Evolutionary conservation across 768 basidiomycete species (phyloP), one percentile per base, ranked within the genome.

Genomic region (Trametes elegans): DNA sequence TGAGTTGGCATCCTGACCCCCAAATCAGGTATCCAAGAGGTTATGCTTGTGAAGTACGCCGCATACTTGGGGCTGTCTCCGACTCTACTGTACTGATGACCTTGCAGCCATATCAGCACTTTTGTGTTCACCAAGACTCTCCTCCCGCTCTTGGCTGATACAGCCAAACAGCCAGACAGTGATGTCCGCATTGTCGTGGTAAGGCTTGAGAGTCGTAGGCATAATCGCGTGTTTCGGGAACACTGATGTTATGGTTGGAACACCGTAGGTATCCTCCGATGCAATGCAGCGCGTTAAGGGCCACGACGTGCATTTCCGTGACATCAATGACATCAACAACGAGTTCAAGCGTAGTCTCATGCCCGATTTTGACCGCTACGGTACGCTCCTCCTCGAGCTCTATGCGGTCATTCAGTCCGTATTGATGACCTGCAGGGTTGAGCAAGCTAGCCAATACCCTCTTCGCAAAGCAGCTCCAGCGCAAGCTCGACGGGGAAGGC

Each of bases 121-220:
- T 64, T 82, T 51, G 74, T 79, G 13, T 76, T 87, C 57, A 85
- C 82, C 8, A 67, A 73, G 19, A 73, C 76, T 3, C 73, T 87
- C 7, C 71, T 84, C 32, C 80, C 84, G 2, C 63, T 84, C 2
- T 62, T 87, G 42, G 70, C 68, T 35, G 66, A 71, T 48, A 86
- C 86, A 1, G 78, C 82, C 0, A 58, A 71, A 16, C 66, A 75
- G 41, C 67, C 74, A 0, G 69, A 69, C 21, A 74, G 81, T 0
- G 86, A 87, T 55, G 84, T 85, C 42, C 79, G 85, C 16, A 73
- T 88, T 13, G 73, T 86, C 9, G 76, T 80, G 50, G 84, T 85
- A 55, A 36, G 79, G 57, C 16, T 7, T 13, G 18, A n/a, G n/a
- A n/a, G n/a, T n/a, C n/a, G n/a, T n/a, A n/a, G n/a, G n/a, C n/a